A percentile compares a stretch with the other conserved stretches of the same genome.
phyloP scores from a whole-genome alignment of 2,329 filamentous ascomycete genomes.

The Microdochium nivale region DNA sequence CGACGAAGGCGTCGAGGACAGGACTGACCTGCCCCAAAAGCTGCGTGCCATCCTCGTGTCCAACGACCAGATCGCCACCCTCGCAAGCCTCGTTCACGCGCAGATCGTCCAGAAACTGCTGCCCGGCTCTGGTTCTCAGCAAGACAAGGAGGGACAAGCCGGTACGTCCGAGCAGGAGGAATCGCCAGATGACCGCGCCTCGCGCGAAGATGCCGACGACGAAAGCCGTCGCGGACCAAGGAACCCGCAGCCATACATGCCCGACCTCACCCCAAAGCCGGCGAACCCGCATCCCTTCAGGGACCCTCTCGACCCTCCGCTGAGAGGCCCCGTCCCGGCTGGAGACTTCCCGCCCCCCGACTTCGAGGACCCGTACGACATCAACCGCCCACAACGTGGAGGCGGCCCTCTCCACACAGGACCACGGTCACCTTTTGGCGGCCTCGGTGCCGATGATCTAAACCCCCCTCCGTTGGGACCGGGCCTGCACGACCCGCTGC shows the following conservation, averaged over 20 bases:
- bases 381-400: conserved; percentile 60
- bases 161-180: conserved; percentile 56
- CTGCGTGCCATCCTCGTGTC: conserved; percentile 65
- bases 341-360: conserved; percentile 77
- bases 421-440: conserved; percentile 46
- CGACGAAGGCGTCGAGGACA: conserved; percentile 33
- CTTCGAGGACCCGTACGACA: conserved; percentile 89
- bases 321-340: conserved; percentile 54
- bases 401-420: conserved; percentile 14
- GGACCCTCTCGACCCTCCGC: conserved; percentile 56
- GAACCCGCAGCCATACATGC: conserved; percentile 31
- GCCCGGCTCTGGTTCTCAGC: conserved; percentile 29
- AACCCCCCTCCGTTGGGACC: conserved; percentile 82
- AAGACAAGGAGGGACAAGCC: background rate
- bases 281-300: conserved; percentile 60
- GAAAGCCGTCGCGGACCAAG: conserved; percentile 31
- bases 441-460: conserved; percentile 78
- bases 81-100: conserved; percentile 65
- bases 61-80: conserved; percentile 53
- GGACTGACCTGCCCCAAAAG: conserved; percentile 36
- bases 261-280: conserved; percentile 46
- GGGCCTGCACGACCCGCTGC: conserved; percentile 75
- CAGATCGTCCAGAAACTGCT: conserved; percentile 79
- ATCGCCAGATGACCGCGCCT: conserved; percentile 30
- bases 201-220: conserved; percentile 30